Evolutionary conservation across 108 stramenopile genomes (phyloP).

Genomic region (Skeletonema marinoi): DNA sequence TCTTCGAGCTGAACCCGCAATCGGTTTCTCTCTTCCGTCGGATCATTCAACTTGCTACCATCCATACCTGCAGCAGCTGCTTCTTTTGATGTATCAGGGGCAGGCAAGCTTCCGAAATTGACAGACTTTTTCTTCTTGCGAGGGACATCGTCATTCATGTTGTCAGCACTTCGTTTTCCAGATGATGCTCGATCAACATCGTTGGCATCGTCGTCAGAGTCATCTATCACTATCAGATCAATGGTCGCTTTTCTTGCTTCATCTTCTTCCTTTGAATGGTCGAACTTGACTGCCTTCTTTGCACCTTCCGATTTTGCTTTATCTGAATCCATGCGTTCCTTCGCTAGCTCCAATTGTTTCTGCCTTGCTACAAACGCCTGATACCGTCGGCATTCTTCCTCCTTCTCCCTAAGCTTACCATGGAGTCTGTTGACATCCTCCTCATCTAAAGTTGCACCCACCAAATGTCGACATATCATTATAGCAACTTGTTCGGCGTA

Average conservation of each 20-base stretch:
- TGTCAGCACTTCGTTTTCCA: not conserved
- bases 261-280: not conserved
- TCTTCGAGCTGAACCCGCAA: slow-evolving; percentile 52
- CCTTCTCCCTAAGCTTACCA: slow-evolving; percentile 34
- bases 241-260: not conserved
- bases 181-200: not conserved
- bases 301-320: slow-evolving; percentile 1
- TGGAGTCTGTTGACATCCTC: slow-evolving; percentile 51
- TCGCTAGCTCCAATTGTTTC: slow-evolving; percentile 20
- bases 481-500: slow-evolving; percentile 88
- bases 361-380: slow-evolving; percentile 13
- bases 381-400: slow-evolving; percentile 26
- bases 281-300: not conserved
- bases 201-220: not conserved
- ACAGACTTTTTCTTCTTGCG: slow-evolving; percentile 20
- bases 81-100: not conserved
- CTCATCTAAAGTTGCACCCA: slow-evolving; percentile 49
- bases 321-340: not conserved
- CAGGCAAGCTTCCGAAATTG: slow-evolving; percentile 7
- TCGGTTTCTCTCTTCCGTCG: slow-evolving; percentile 49
- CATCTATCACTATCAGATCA: slow-evolving; percentile 1
- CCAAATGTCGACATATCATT: slow-evolving; percentile 74
- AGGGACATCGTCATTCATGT: not conserved
- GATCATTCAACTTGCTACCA: slow-evolving; percentile 23
- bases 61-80: slow-evolving; percentile 9